These are phyloP conservation scores for Scleroderma bovista DNA, from an alignment of 768 basidiomycete genomes.

Conservation along the genomic window DNA sequence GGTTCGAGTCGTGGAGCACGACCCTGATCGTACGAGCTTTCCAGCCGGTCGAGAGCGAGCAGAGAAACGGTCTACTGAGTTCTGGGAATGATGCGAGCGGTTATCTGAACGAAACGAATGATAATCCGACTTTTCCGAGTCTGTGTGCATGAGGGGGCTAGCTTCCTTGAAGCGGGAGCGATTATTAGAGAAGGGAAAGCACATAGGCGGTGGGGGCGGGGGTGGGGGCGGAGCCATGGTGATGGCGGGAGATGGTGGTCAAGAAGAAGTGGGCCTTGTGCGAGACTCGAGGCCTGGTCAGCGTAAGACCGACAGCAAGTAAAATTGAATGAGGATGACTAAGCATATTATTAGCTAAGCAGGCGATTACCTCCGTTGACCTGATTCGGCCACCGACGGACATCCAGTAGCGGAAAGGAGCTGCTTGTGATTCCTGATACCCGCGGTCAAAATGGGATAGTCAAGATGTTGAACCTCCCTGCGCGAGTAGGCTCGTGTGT, in stretches of 20 bases:
- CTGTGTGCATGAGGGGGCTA: conserved; percentile 26
- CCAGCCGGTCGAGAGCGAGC: conserved; percentile 17
- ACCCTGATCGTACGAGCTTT: conserved; percentile 35
- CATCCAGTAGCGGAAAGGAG: not conserved
- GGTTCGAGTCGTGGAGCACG: conserved; percentile 38
- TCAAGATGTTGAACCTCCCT: not conserved
- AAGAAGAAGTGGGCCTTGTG: conserved; percentile 12
- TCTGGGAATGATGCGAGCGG: conserved; percentile 23
- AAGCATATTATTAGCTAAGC: not conserved
- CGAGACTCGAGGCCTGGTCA: conserved; percentile 9
- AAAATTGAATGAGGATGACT: not conserved
- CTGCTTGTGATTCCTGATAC: not conserved
- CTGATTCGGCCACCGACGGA: not conserved
- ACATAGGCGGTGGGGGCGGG: conserved; percentile 52
- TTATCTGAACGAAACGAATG: conserved; percentile 31
- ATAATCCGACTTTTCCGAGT: conserved; percentile 43
- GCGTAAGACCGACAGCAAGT: conserved; percentile 3
- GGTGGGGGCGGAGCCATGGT: conserved; percentile 43
- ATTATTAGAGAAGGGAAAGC: conserved; percentile 47
- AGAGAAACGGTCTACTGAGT: conserved; percentile 18
- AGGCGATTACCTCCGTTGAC: too few species aligned
- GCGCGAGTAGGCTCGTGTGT: not conserved
- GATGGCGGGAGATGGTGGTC: conserved; percentile 18
- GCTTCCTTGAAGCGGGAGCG: conserved; percentile 22
- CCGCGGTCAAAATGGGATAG: not conserved